Evolutionary conservation across 352 stramenopile species (phyloP).

Genomic region (Globisporangium radiosum): DNA sequence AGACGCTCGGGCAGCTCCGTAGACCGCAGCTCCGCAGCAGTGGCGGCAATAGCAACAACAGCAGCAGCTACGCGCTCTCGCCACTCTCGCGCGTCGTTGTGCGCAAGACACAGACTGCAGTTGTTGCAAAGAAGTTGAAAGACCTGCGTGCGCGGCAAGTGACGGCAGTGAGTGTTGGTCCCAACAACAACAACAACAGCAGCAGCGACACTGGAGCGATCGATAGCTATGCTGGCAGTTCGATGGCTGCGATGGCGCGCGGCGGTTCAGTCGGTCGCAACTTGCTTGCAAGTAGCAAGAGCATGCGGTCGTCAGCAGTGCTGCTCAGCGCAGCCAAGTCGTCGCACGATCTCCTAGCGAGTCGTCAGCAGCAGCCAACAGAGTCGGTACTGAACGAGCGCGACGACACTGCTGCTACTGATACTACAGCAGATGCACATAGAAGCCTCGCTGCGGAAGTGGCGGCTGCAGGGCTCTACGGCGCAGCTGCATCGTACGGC

Average conservation of each 20-base stretch:
- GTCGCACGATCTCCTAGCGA: background rate
- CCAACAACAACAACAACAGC: background rate
- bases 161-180: background rate
- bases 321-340: background rate
- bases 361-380: background rate
- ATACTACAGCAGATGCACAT: too few relatives aligned
- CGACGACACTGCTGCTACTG: too few relatives aligned
- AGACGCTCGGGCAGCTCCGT: constrained; percentile 16
- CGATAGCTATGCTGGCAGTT: background rate
- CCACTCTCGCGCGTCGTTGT: constrained; percentile 36
- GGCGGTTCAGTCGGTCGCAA: constrained; percentile 1
- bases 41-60: constrained; percentile 8
- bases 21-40: too few relatives aligned
- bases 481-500: background rate
- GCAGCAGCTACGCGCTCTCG: constrained; percentile 19
- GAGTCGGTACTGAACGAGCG: too few relatives aligned
- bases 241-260: background rate
- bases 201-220: background rate
- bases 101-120: constrained; percentile 32
- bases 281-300: constrained; percentile 4
- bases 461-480: constrained; percentile 28
- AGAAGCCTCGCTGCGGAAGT: constrained; percentile 22
- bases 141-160: constrained; percentile 18
- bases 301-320: background rate
- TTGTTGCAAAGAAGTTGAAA: constrained; percentile 44